Conservation (phyloP, 768 basidiomycete genomes). For the Tylopilus sp. region DNA sequence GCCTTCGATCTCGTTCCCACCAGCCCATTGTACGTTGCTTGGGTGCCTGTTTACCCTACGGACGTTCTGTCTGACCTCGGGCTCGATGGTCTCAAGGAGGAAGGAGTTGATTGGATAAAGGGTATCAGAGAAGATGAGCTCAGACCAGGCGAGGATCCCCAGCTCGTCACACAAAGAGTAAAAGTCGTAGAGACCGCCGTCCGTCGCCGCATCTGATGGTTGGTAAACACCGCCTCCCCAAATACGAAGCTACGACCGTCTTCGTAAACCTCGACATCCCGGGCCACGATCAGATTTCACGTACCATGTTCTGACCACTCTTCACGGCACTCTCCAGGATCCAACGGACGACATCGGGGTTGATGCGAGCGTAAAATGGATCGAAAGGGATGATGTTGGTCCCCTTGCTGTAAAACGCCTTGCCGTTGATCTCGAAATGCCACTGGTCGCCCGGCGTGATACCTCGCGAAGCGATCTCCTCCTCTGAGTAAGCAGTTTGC, state of each 20-base stretch:
- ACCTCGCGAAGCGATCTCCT: conserved; percentile 39
- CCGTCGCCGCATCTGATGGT: conserved; percentile 38
- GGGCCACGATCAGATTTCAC: conserved; percentile 7
- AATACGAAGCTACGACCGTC: conserved; percentile 42
- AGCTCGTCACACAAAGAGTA: conserved; percentile 58
- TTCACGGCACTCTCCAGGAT: conserved; percentile 51
- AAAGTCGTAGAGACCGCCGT: conserved; percentile 51
- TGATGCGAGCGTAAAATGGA: conserved; percentile 52
- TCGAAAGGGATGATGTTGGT: conserved; percentile 63
- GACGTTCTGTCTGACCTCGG: conserved; percentile 49
- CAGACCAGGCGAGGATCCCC: conserved; percentile 59
- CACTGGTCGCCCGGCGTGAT: conserved; percentile 60
- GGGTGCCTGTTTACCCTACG: conserved; percentile 53
- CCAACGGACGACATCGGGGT: conserved; percentile 51
- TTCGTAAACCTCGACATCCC: not conserved
- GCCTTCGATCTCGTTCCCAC: conserved; percentile 44
- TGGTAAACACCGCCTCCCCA: conserved; percentile 60
- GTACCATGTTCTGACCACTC: conserved; percentile 59
- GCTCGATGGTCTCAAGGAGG: conserved; percentile 46
- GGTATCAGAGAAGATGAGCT: conserved; percentile 43
- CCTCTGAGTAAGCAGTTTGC: conserved; percentile 44
- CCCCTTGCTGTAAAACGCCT: conserved; percentile 51
- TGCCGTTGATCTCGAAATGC: conserved; percentile 59
- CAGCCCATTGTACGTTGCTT: conserved; percentile 58
- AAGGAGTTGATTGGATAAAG: conserved; percentile 55